Evolutionary conservation across 176 grass and related monocot genomes (phyloP).

Genomic region (Aegilops umbellulata): DNA sequence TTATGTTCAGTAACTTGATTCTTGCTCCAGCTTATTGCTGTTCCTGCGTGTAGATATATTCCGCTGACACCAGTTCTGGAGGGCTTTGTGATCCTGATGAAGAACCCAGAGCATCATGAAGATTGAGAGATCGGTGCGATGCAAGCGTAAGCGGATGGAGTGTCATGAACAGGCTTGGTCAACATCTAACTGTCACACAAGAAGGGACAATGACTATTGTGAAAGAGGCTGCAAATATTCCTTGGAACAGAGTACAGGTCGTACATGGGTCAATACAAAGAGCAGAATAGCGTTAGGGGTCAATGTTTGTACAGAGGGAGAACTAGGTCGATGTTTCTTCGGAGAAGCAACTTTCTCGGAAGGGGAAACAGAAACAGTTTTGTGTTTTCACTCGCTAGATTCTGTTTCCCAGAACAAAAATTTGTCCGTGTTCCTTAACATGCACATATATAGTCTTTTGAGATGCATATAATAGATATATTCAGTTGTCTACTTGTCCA

Average conservation of each 20-base stretch:
- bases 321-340: neutral
- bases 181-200: neutral
- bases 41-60: constrained; percentile 58
- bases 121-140: constrained; percentile 32
- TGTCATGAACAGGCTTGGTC: neutral
- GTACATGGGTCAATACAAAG: too few relatives aligned
- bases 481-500: neutral
- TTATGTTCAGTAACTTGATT: neutral
- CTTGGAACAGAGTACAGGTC: neutral
- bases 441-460: neutral
- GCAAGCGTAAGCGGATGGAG: neutral
- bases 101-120: constrained; percentile 82
- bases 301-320: too few relatives aligned
- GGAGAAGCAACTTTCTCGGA: neutral
- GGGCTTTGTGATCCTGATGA: constrained; percentile 95
- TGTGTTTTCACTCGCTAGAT: neutral
- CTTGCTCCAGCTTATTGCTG: neutral
- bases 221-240: neutral
- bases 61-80: constrained; percentile 61
- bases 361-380: neutral
- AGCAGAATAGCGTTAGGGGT: too few relatives aligned
- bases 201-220: too few relatives aligned
- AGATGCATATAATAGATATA: neutral
- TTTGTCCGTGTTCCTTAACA: neutral
- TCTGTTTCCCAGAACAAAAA: neutral